Conservation (phyloP, 768 basidiomycete genomes). For the Cystofilobasidium ferigula region DNA sequence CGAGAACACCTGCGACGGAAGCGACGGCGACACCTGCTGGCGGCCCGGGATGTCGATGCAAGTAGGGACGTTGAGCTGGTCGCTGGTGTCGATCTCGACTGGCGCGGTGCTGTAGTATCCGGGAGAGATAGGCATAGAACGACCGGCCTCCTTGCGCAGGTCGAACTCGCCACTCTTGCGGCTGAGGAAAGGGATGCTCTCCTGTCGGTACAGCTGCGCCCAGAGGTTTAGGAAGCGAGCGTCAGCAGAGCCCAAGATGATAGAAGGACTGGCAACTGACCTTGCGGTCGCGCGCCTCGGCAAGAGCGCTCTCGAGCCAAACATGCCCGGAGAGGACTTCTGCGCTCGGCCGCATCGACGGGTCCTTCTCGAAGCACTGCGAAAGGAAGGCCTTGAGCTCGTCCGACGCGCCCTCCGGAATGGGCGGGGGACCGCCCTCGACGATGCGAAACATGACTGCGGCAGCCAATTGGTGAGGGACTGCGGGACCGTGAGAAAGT, state of each 20-base stretch:
- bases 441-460: slow-evolving; percentile 96
- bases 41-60: not conserved
- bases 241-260: not conserved
- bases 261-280: slow-evolving; percentile 39
- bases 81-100: not conserved
- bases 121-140: not conserved
- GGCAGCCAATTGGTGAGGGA: slow-evolving; percentile 15
- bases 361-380: slow-evolving; percentile 86
- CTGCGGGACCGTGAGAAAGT: not conserved
- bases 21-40: not conserved
- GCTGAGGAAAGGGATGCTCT: slow-evolving; percentile 88
- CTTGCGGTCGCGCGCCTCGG: slow-evolving; percentile 47
- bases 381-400: slow-evolving; percentile 65
- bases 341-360: slow-evolving; percentile 67
- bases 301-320: slow-evolving; percentile 77
- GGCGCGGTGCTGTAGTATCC: not conserved
- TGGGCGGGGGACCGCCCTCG: slow-evolving; percentile 76
- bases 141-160: not conserved
- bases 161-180: slow-evolving; percentile 66
- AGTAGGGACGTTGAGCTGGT: not conserved
- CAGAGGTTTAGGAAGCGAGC: slow-evolving; percentile 1
- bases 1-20: not conserved
- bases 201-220: slow-evolving; percentile 75
- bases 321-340: slow-evolving; percentile 75
- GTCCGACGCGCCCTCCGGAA: slow-evolving; percentile 70